These are phyloP conservation scores for Colletotrichum sublineola DNA, from an alignment of 2,329 filamentous ascomycete genomes.

Conservation along the genomic window DNA sequence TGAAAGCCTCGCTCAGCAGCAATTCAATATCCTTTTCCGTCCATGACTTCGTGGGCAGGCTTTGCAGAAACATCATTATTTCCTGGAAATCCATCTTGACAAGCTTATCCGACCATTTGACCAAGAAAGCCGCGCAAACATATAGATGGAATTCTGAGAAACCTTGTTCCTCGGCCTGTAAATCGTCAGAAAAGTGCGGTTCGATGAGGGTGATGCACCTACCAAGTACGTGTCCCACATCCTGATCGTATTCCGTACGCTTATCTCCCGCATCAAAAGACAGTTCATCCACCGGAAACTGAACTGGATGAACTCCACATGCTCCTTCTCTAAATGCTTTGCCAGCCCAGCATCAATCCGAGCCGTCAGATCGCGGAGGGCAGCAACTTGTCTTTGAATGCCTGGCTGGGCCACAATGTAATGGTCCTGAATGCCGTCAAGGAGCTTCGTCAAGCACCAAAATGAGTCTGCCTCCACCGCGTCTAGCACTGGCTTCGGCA, in stretches of 20 bases:
- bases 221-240: conserved; percentile 99
- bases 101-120: conserved; percentile 97
- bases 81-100: conserved; percentile 98
- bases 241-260: conserved; percentile 93
- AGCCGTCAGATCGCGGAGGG: conserved; percentile 88
- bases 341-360: conserved; percentile 88
- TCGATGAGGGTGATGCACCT: conserved; percentile 51
- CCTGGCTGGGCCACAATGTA: conserved; percentile 98
- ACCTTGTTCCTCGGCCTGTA: conserved; percentile 94
- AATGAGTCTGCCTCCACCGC: conserved; percentile 98
- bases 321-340: conserved; percentile 89
- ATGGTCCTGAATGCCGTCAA: conserved; percentile 99
- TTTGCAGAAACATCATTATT: conserved; percentile 99
- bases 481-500: conserved; percentile 91
- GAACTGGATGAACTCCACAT: conserved; percentile 99
- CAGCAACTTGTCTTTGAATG: conserved; percentile 92
- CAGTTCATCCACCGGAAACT: conserved; percentile 99
- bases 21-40: conserved; percentile 98
- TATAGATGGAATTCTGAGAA: conserved; percentile 99
- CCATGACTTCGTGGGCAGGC: conserved; percentile 92
- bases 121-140: conserved; percentile 96
- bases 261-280: conserved; percentile 96
- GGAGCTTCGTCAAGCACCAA: conserved; percentile 96
- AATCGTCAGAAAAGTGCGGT: conserved; percentile 17
- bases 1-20: conserved; percentile 94